Conservation (phyloP, 495 filamentous ascomycete species). For the Daldinia loculata region DNA sequence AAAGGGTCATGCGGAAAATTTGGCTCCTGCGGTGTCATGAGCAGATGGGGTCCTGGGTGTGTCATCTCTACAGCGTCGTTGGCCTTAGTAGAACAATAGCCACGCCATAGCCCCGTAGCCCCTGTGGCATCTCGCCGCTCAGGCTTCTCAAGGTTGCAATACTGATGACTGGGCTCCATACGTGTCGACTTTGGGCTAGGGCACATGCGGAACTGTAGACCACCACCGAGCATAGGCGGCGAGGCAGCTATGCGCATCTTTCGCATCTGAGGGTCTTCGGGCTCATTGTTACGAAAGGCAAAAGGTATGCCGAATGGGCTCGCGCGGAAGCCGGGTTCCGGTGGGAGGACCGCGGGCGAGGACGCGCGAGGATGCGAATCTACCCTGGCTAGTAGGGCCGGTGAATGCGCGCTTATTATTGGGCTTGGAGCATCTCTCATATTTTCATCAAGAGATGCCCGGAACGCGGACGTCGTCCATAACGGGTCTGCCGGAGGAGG, state of each 20-base stretch:
- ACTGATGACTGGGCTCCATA: constrained; percentile 65
- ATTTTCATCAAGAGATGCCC: constrained; percentile 47
- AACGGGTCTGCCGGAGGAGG: constrained; percentile 54
- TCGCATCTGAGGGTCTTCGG: constrained; percentile 43
- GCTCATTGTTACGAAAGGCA: constrained; percentile 34
- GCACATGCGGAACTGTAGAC: constrained; percentile 79
- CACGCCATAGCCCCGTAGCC: constrained; percentile 71
- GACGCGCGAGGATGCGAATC: constrained; percentile 39
- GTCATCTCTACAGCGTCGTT: constrained; percentile 47
- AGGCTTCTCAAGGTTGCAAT: constrained; percentile 49
- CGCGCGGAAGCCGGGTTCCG: constrained; percentile 37
- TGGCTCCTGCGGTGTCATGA: constrained; percentile 51
- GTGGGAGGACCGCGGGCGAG: constrained; percentile 19
- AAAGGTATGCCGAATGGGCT: constrained; percentile 51
- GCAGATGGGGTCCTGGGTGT: constrained; percentile 49
- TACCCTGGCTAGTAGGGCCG: constrained; percentile 33
- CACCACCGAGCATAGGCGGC: constrained; percentile 86
- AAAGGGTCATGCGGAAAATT: constrained; percentile 49
- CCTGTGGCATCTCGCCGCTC: constrained; percentile 59
- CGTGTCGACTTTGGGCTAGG: constrained; percentile 80
- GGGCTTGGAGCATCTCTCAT: constrained; percentile 55
- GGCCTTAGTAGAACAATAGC: constrained; percentile 63
- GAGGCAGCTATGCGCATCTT: constrained; percentile 60
- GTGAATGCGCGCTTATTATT: constrained; percentile 50
- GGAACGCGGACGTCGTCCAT: constrained; percentile 48